A percentile compares a stretch with the other conserved stretches of the same genome.
phyloP scores from a whole-genome alignment of 352 stramenopile genomes.

The Pythium folliculosum region DNA sequence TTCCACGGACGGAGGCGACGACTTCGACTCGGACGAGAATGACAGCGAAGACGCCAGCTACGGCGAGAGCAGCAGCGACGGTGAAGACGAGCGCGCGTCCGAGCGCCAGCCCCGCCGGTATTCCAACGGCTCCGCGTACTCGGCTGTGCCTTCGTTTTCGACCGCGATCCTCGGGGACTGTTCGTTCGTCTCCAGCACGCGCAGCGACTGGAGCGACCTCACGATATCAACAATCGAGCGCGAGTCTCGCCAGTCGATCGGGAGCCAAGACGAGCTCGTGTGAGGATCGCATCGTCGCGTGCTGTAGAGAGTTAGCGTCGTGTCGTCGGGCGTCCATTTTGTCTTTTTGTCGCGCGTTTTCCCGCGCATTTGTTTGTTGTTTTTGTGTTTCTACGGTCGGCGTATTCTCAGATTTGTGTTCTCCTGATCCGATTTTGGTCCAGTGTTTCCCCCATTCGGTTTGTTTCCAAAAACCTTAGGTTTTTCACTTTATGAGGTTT shows the following conservation, averaged over 20 bases:
- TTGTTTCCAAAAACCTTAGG: constrained; percentile 3
- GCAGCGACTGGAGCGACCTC: constrained; percentile 15
- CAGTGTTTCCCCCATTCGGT: neutral
- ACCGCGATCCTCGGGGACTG: constrained; percentile 8
- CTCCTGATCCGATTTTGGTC: neutral
- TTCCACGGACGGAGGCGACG: neutral
- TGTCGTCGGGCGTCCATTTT: neutral
- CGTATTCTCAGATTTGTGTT: neutral
- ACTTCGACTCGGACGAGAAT: neutral
- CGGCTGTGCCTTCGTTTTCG: constrained; percentile 12
- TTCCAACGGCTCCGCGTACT: constrained; percentile 24
- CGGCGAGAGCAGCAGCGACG: neutral
- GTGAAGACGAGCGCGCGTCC: constrained; percentile 4
- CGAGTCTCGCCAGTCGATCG: constrained; percentile 3
- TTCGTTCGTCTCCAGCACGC: constrained; percentile 10
- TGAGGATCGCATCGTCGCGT: neutral
- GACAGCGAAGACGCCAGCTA: neutral
- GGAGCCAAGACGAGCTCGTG: constrained; percentile 8
- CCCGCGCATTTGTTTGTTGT: neutral
- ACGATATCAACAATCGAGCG: neutral
- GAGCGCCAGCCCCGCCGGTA: constrained; percentile 5
- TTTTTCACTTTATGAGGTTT: neutral
- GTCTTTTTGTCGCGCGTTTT: neutral
- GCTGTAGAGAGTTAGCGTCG: neutral
- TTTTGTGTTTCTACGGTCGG: neutral